Base-by-base conservation (phyloP, 2,329 filamentous ascomycete species). In the Trichoderma asperellum region DNA sequence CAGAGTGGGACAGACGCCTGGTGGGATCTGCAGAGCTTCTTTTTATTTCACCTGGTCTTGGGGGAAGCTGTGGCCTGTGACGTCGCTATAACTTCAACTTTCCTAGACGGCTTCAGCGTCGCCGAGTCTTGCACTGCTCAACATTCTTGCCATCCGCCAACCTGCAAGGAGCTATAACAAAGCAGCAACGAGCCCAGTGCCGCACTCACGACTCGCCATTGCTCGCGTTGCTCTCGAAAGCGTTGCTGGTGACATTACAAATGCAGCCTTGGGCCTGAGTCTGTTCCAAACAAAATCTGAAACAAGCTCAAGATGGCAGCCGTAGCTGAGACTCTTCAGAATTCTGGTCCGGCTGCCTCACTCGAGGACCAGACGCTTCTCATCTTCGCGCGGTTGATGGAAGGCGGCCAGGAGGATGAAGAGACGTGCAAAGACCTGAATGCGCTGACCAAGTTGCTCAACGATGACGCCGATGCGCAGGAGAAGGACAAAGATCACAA, bases 301-400 rank as follows among this genome's bases (percentile, higher is more conserved):
- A 56, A 49, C 58, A 56, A 49, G 5, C 35, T 24, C 53, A 47
- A 37, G 29, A 52, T 69, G 81, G 76, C 78, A 71, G 75, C 76
- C 34, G 75, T 77, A 60, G 77, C 75, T 64, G 78, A 79, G 70
- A 76, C 76, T 32, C 70, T 76, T 16, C 76, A 77, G 73, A 71
- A 70, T 60, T 74, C 77, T 47, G 73, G 72, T 43, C 75, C 76
- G 55, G 75, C 77, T 47, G 76, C 76, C 47, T 79, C 79, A 74
- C 60, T 87, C 81, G 81, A 86, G 74, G 90, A 92, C 76, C 84
- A 91, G 75, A 91, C 91, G 68, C 87, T 91, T 75, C 87, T 97
- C 69, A 89, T 95, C 73, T 88, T 97, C 73, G 94, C 94, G 29
- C 91, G 92, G 75, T 84, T 97, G 74, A 96, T 97, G 90, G 93